Percentiles rank a stretch among this genome's conserved stretches.
Evolutionary conservation across 306 rosid genomes (phyloP).

Genomic region (Alnus glutinosa): DNA sequence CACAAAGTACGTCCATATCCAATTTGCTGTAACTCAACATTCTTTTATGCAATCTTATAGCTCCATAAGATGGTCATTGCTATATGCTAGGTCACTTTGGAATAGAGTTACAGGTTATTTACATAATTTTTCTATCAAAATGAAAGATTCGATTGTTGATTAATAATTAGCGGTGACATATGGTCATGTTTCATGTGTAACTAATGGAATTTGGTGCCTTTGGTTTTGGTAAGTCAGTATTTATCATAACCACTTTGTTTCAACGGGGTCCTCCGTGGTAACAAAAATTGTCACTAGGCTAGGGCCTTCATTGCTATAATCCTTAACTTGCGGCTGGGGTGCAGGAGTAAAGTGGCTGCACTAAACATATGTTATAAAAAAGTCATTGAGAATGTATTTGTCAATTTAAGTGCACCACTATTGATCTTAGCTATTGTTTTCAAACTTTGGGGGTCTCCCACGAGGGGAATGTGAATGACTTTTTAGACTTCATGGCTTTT

Average conservation of each 20-base stretch:
- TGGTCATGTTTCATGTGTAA: background rate
- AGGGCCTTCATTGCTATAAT: background rate
- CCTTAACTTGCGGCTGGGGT: background rate
- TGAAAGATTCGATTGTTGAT: conserved; percentile 10
- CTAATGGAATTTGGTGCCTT: background rate
- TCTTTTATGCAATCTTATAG: conserved; percentile 24
- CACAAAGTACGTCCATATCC: conserved; percentile 29
- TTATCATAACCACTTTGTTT: background rate
- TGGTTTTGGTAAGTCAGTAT: background rate
- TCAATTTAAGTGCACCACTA: background rate
- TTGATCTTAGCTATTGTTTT: too few relatives aligned
- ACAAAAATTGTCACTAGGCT: background rate
- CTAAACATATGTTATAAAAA: too few relatives aligned
- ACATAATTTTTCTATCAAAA: background rate
- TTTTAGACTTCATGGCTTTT: too few relatives aligned
- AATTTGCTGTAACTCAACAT: conserved; percentile 25
- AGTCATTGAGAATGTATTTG: background rate
- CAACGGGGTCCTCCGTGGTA: background rate
- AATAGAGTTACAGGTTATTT: background rate
- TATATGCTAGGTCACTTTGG: background rate
- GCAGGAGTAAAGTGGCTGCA: background rate
- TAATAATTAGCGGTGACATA: background rate
- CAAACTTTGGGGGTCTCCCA: too few relatives aligned
- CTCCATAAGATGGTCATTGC: conserved; percentile 13
- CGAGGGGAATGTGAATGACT: too few relatives aligned